These are phyloP conservation scores for Leccinum barrowsii DNA, from an alignment of 768 basidiomycete genomes.

Conservation along the genomic window DNA sequence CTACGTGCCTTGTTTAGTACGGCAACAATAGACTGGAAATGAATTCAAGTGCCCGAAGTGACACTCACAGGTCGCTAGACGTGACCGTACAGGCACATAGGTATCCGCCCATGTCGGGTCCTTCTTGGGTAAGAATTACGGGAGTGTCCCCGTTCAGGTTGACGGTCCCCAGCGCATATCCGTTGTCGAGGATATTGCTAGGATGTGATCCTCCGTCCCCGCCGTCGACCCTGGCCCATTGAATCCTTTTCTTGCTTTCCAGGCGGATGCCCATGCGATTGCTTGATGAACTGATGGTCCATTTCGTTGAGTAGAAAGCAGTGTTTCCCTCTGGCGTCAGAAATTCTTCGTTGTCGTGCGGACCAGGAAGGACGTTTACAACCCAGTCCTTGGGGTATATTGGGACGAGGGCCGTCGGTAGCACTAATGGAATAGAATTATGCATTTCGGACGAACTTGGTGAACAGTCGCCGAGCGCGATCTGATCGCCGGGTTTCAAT, in stretches of 20 bases:
- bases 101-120: slow-evolving; percentile 63
- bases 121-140: slow-evolving; percentile 59
- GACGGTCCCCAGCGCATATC: slow-evolving; percentile 50
- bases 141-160: slow-evolving; percentile 72
- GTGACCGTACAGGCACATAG: slow-evolving; percentile 53
- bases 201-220: slow-evolving; percentile 70
- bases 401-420: slow-evolving; percentile 36
- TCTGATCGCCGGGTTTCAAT: slow-evolving; percentile 47
- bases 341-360: slow-evolving; percentile 58
- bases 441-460: slow-evolving; percentile 18
- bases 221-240: slow-evolving; percentile 54
- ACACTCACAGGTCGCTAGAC: slow-evolving; percentile 46
- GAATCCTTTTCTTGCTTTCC: slow-evolving; percentile 39
- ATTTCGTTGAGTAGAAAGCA: slow-evolving; percentile 49
- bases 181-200: slow-evolving; percentile 63
- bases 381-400: slow-evolving; percentile 47
- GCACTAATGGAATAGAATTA: slow-evolving; percentile 6
- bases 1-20: slow-evolving; percentile 27
- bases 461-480: slow-evolving; percentile 37
- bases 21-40: not conserved
- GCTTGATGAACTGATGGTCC: slow-evolving; percentile 53
- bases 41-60: not conserved
- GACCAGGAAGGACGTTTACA: slow-evolving; percentile 56
- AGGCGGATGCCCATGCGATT: slow-evolving; percentile 66
- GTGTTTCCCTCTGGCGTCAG: slow-evolving; percentile 45